Conservation (phyloP, 257 asterid genomes). For the Prunella vulgaris region DNA sequence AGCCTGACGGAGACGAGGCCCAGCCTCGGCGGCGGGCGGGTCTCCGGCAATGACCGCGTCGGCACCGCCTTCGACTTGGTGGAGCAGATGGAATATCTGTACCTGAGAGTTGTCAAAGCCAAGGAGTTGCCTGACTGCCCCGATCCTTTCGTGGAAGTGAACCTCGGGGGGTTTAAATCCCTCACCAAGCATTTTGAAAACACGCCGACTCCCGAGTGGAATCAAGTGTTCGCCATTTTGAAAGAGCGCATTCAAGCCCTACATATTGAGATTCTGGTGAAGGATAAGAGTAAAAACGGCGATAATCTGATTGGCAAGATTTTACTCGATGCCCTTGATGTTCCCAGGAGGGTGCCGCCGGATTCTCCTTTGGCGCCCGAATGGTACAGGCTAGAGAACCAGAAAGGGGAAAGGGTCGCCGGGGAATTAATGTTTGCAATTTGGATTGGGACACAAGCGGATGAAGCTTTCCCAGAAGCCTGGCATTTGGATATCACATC, state of each 20-base stretch:
- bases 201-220: conserved; percentile 67
- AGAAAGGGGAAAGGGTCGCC: conserved; percentile 40
- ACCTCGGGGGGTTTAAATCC: conserved; percentile 57
- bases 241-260: conserved; percentile 57
- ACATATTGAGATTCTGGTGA: conserved; percentile 48
- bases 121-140: conserved; percentile 50
- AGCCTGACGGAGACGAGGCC: conserved; percentile 73
- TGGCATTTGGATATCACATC: conserved; percentile 62
- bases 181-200: conserved; percentile 40
- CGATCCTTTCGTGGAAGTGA: conserved; percentile 62
- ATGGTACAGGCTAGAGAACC: conserved; percentile 72
- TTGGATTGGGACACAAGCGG: conserved; percentile 95
- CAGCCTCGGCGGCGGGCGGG: conserved; percentile 77
- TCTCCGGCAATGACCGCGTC: conserved; percentile 46
- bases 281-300: conserved; percentile 49
- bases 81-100: conserved; percentile 83
- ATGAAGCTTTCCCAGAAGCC: conserved; percentile 86
- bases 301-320: conserved; percentile 57
- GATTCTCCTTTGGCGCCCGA: conserved; percentile 96
- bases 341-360: conserved; percentile 86
- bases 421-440: conserved; percentile 83
- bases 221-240: conserved; percentile 61
- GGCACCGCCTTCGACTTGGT: conserved; percentile 81
- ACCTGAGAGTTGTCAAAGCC: conserved; percentile 65
- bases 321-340: conserved; percentile 51